Evolutionary conservation across 805 yeast genomes (phyloP), one percentile per base, ranked within the genome.

Genomic region (Kodamaea sagamina): DNA sequence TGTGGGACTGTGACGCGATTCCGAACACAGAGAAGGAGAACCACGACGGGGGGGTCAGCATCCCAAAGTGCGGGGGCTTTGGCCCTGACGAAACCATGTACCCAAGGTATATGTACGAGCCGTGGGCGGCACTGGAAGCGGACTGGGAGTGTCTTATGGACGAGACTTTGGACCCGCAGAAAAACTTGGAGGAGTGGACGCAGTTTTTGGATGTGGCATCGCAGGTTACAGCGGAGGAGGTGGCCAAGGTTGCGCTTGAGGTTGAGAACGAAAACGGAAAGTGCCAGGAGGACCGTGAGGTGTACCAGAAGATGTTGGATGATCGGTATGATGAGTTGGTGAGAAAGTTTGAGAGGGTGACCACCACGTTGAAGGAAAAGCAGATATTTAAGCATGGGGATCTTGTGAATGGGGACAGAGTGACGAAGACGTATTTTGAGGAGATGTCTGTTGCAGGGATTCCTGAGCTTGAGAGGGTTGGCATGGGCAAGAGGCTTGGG

Each of bases 311-410:
- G 13, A 21, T 36, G 21, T 43, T 48, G 47, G 44, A 50, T 40
- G 12, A 12, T 1, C 41, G 47, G 22, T 58, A 51, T 34, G 48
- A 49, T 25, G 13, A 32, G n/a, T 36, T 32, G 21, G 47, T 52
- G 4, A 10, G 26, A 3, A 47, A 35, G 16, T 54, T 52, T 36
- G 40, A 46, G 6, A 16, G 32, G 9, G 39, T 63, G 6, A 36
- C 57, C 10, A 36, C 42, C 6, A 22, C 13, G 4, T 42, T 66
- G 35, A 41, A 51, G 9, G 31, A 44, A 6, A 54, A 61, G 9
- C 32, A 50, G 4, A 61, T 68, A 3, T 54, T 57, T 42, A 56
- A 61, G 46, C 75, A 70, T 48, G 60, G 68, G 3, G 71, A 68
- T 37, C 42, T 71, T 3, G 61, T 62, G 34, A 53, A 53, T 41